Conservation (phyloP, 2,329 filamentous ascomycete genomes). For the Mariannaea elegans region DNA sequence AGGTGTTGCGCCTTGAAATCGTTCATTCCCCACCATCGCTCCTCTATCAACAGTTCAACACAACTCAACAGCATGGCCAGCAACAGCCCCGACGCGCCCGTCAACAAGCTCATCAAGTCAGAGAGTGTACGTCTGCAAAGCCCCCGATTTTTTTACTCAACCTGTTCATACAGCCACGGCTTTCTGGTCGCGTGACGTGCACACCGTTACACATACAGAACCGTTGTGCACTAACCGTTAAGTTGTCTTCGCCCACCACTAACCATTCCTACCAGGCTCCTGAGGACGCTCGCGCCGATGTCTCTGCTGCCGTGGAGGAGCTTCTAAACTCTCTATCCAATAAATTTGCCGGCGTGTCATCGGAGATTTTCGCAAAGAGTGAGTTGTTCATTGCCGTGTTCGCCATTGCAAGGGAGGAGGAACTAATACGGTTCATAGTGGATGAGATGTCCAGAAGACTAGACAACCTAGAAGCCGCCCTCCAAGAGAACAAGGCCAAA, state of each 20-base stretch:
- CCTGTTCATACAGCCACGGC: neutral
- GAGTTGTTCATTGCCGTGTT: constrained; percentile 45
- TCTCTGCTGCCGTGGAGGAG: constrained; percentile 84
- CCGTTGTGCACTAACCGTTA: constrained; percentile 3
- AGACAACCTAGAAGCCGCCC: constrained; percentile 81
- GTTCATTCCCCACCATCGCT: neutral
- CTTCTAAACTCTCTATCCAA: constrained; percentile 83
- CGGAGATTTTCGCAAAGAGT: constrained; percentile 91
- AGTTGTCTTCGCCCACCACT: constrained; percentile 22
- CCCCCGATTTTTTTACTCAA: neutral
- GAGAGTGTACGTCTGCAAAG: constrained; percentile 44
- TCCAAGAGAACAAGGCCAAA: constrained; percentile 66
- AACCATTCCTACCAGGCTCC: constrained; percentile 42
- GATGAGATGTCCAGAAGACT: constrained; percentile 91
- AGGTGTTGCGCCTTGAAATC: neutral
- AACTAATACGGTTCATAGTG: constrained; percentile 65
- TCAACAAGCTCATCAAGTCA: constrained; percentile 43
- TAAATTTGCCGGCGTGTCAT: constrained; percentile 86
- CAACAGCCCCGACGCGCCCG: constrained; percentile 46
- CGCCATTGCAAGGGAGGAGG: neutral
- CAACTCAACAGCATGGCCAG: constrained; percentile 46
- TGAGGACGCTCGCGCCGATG: constrained; percentile 66
- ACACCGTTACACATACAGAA: constrained; percentile 13
- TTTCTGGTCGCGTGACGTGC: neutral
- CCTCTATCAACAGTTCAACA: neutral